Base-by-base conservation (phyloP, 2,329 filamentous ascomycete species). In the Fusarium agapanthi region DNA sequence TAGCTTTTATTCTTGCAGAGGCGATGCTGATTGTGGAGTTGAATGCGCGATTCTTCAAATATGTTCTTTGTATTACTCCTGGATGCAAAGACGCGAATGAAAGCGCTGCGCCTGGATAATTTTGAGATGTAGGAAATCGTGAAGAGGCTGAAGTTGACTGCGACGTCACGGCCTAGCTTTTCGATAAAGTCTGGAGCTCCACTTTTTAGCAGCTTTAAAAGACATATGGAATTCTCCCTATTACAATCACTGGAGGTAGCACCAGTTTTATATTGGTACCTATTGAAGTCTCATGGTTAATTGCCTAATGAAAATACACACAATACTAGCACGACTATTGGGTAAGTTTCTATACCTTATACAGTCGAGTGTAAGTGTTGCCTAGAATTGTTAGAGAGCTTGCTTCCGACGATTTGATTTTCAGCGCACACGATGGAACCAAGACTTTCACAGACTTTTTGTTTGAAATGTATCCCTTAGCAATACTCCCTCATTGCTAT, bases 161-260 rank as follows among this genome's bases (percentile, higher is more conserved):
- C 69, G 48, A 68, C 67, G 67, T 71, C 69, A 67, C 67, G 32
- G 45, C 54, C 16, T 22, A 43, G 38, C 48, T 56, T 67, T 56
- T 61, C 32, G 51, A 40, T 38, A n/a, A 30, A 30, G 40, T 18
- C 22, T n/a, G 7, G 40, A 20, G 48, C 12, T 18, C 69, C 64
- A 72, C 68, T 59, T 41, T 72, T 54, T 45, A 35, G 35, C 50
- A 53, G 16, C 20, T 50, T 34, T 10, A 16, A 6, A 22, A n/a
- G 13, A 53, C 6, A 37, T 37, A 24, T 37, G 14, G 8, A 24
- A 15, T 24, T 50, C 30, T 51, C n/a, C 30, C 20, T n/a, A 13
- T 28, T 4, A 18, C 20, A 54, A 13, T 54, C 14, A n/a, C 50
- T 54, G 50, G 35, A 38, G 24, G 24, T 16, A 22, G 11, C 22